Evolutionary conservation across 352 stramenopile species (phyloP), one percentile per base, ranked within the genome.

Genomic region (Pythium periplocum): DNA sequence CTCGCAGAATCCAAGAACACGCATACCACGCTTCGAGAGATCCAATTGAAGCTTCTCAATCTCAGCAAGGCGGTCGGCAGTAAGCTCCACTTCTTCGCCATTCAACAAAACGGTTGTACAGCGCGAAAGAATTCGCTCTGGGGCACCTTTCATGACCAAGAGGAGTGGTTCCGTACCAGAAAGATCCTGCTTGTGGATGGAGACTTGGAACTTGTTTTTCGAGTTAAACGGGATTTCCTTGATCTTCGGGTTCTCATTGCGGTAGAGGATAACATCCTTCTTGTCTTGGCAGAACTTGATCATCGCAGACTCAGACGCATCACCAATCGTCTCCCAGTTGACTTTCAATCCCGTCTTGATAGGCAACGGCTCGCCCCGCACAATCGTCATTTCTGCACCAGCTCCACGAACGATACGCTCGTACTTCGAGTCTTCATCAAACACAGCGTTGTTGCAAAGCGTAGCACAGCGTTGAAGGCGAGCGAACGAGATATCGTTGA

Each of bases 381-480:
- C 47, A 2, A 74, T 30, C 5, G 34, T 45, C 11, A 57, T 51
- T 4, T 51, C 46, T 3, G 17, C 53, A 4, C 65, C 65, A 2
- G 45, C 34, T 31, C 62, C 65, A 9, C 47, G 41, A 36, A 70
- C 47, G 11, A 79, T 46, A 50, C 71, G 62, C 46, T 74, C 60
- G 55, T 61, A 81, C 66, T 93, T 93, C 53, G 68, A 86, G 34
- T 87, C 75, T 61, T 93, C 81, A 48, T 90, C 82, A 55, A 93
- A 94, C 26, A 87, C 80, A 4, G 88, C 86, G 43, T 95, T 95
- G 70, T 97, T 97, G 62, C 86, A 96, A 37, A 97, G 61, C 38
- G 86, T 92, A 4, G 85, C 86, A 43, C 88, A 96, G 3, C 85
- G 77, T 57, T 93, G 71, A 7, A 97, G 73, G 6, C 60, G 69